phyloP scores from a whole-genome alignment of 495 filamentous ascomycete species.

The Penicillium robsamsonii region DNA sequence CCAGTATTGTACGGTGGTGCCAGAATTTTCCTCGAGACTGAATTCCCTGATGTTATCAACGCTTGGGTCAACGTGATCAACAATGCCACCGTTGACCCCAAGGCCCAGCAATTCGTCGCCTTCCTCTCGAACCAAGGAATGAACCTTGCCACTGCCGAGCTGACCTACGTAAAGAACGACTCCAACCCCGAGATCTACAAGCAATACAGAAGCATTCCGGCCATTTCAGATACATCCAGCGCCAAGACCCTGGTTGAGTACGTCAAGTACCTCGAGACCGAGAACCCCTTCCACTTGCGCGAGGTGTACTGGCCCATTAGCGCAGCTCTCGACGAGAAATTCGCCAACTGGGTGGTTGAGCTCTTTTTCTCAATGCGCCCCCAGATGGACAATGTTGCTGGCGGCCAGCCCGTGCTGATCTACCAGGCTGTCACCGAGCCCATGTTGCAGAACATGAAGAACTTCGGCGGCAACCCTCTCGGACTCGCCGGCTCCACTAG shows the following conservation, averaged over 20 bases:
- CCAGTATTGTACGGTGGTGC: slow-evolving; percentile 41
- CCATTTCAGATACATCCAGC: slow-evolving; percentile 34
- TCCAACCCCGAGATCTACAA: slow-evolving; percentile 42
- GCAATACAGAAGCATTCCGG: slow-evolving; percentile 38
- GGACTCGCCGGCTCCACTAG: slow-evolving; percentile 43
- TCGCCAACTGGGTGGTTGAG: slow-evolving; percentile 35
- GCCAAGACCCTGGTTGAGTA: slow-evolving; percentile 47
- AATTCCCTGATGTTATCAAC: slow-evolving; percentile 33
- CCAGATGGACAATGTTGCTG: slow-evolving; percentile 34
- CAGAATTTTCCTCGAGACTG: slow-evolving; percentile 42
- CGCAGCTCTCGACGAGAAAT: slow-evolving; percentile 32
- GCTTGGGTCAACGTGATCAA: slow-evolving; percentile 39
- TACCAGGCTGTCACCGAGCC: slow-evolving; percentile 48
- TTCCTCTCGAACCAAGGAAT: slow-evolving; percentile 34
- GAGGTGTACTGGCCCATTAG: slow-evolving; percentile 47
- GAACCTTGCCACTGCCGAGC: slow-evolving; percentile 33
- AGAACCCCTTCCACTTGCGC: slow-evolving; percentile 43
- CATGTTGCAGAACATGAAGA: slow-evolving; percentile 38
- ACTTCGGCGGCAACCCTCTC: slow-evolving; percentile 52
- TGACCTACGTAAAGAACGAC: slow-evolving; percentile 42
- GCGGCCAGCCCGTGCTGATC: slow-evolving; percentile 42
- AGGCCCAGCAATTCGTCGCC: slow-evolving; percentile 47
- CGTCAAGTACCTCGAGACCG: slow-evolving; percentile 39
- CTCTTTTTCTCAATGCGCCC: slow-evolving; percentile 36
- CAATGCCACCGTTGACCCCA: slow-evolving; percentile 35